phyloP scores from a whole-genome alignment of 345 rosid species.

The Populus alba region DNA sequence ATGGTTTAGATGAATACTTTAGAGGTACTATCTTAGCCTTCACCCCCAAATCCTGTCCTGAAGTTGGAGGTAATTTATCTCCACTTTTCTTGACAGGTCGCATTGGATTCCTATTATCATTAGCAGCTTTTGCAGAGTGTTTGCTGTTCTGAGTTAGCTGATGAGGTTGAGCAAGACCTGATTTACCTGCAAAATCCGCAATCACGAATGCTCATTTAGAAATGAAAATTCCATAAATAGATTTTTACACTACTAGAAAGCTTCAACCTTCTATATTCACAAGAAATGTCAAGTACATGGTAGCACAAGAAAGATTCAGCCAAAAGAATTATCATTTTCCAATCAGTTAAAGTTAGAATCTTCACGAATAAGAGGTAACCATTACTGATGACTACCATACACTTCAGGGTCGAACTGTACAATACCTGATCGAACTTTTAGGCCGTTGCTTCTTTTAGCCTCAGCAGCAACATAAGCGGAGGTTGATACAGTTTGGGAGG shows the following conservation, averaged over 20 bases:
- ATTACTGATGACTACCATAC: background rate
- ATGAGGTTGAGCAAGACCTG: background rate
- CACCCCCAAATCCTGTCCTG: background rate
- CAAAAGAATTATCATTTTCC: background rate
- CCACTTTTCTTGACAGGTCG: background rate
- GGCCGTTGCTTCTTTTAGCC: background rate
- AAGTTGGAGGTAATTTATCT: background rate
- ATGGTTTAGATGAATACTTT: background rate
- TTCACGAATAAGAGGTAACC: background rate
- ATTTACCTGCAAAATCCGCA: background rate
- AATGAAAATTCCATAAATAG: background rate
- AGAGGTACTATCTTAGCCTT: slow-evolving; percentile 4
- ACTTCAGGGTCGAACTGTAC: background rate
- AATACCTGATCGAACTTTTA: background rate
- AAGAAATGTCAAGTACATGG: background rate
- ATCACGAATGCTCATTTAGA: background rate
- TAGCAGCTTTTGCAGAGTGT: background rate
- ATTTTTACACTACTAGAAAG: background rate
- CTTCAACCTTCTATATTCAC: background rate
- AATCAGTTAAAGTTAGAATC: background rate
- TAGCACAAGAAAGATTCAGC: background rate
- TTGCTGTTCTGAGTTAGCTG: background rate
- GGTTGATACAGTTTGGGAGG: background rate
- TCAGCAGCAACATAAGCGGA: background rate
- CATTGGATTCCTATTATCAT: background rate